Percentiles rank a stretch among this genome's conserved stretches.
Evolutionary conservation across 2,329 filamentous ascomycete genomes (phyloP).

Genomic region (Diaporthe aspalathi): DNA sequence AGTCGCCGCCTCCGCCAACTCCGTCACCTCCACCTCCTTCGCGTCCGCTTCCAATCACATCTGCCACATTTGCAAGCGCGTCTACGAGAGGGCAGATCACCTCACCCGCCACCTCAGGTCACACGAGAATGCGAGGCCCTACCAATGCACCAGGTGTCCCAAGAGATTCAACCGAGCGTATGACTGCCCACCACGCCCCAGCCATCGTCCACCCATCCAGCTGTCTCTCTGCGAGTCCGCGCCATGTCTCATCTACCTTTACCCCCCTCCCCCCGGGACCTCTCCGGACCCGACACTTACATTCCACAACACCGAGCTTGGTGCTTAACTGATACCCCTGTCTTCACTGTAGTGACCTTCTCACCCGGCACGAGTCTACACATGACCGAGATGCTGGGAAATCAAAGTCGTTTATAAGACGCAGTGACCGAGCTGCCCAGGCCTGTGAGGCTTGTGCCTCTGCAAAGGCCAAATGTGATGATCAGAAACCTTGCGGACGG

Average conservation of each 20-base stretch:
- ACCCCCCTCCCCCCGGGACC: too few species aligned
- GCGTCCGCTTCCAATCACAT: slow-evolving; percentile 27
- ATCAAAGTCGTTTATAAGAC: slow-evolving; percentile 44
- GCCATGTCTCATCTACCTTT: background rate
- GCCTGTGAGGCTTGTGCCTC: slow-evolving; percentile 45
- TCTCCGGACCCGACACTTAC: background rate
- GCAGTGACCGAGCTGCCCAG: slow-evolving; percentile 46
- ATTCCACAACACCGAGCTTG: background rate
- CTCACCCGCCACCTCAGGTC: slow-evolving; percentile 46
- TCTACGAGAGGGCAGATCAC: slow-evolving; percentile 48
- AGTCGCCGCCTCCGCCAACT: slow-evolving; percentile 33
- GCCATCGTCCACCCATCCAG: background rate
- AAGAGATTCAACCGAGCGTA: slow-evolving; percentile 48
- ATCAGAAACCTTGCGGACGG: slow-evolving; percentile 46
- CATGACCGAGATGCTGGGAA: slow-evolving; percentile 46
- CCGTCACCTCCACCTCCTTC: slow-evolving; percentile 17
- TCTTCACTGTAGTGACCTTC: slow-evolving; percentile 42
- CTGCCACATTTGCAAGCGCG: slow-evolving; percentile 46
- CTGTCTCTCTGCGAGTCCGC: background rate
- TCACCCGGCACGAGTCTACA: slow-evolving; percentile 47
- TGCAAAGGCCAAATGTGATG: slow-evolving; percentile 47
- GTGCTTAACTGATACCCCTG: background rate
- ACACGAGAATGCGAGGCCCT: slow-evolving; percentile 47
- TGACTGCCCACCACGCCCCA: slow-evolving; percentile 31
- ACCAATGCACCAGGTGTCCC: slow-evolving; percentile 46